A percentile compares a stretch with the other conserved stretches of the same genome.
Evolutionary conservation across 768 basidiomycete species (phyloP).

Genomic region (Lentinula raphanica): DNA sequence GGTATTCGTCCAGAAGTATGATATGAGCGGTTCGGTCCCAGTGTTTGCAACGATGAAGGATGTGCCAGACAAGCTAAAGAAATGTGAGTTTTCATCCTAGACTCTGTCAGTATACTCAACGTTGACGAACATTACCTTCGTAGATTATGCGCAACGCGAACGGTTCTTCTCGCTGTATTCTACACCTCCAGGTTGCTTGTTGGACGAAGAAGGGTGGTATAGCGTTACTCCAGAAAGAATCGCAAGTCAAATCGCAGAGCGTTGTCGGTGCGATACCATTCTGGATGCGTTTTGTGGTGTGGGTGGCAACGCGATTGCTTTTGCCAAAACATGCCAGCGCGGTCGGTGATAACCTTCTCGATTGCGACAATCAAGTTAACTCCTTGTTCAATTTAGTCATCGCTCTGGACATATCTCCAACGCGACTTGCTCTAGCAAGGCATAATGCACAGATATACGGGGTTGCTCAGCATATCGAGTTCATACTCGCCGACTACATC

Average conservation of each 20-base stretch:
- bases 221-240: conserved; percentile 92
- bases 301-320: conserved; percentile 95
- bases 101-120: not conserved
- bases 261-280: conserved; percentile 80
- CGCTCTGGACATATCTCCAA: conserved; percentile 82
- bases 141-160: conserved; percentile 84
- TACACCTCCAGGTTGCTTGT: conserved; percentile 63
- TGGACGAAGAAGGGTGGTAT: conserved; percentile 98
- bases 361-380: not conserved
- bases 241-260: conserved; percentile 89
- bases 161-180: conserved; percentile 79
- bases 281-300: conserved; percentile 98
- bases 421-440: conserved; percentile 81
- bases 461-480: conserved; percentile 92
- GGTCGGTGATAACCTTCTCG: conserved; percentile 44
- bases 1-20: conserved; percentile 46
- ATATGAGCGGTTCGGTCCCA: conserved; percentile 70
- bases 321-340: conserved; percentile 91
- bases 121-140: not conserved
- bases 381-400: conserved; percentile 71
- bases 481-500: conserved; percentile 82
- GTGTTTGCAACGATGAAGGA: conserved; percentile 59
- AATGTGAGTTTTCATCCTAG: conserved; percentile 56
- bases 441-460: conserved; percentile 95
- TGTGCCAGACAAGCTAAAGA: conserved; percentile 73